Conservation (phyloP, 768 basidiomycete species). For the Leccinum olivaceopallidum region DNA sequence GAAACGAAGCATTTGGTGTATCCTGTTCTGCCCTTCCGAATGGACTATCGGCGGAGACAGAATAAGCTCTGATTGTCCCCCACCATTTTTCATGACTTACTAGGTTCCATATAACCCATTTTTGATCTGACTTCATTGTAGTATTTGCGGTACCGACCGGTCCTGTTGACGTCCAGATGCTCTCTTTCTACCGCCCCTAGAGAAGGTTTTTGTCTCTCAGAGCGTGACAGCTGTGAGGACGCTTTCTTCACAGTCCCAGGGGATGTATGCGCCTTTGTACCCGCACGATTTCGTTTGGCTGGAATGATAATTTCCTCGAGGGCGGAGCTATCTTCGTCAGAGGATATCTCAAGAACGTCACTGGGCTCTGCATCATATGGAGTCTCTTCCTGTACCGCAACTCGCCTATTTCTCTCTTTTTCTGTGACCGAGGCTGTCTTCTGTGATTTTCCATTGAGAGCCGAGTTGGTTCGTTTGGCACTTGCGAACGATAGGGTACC, state of each 20-base stretch:
- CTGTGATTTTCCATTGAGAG: constrained; percentile 20
- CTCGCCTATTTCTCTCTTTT: constrained; percentile 10
- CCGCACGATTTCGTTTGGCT: constrained; percentile 28
- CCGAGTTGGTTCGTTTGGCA: constrained; percentile 44
- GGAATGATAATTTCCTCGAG: constrained; percentile 13
- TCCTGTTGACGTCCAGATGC: constrained; percentile 45
- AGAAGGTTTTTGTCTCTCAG: constrained; percentile 7
- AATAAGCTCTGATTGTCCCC: constrained; percentile 2
- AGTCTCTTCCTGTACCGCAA: not conserved
- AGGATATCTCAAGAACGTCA: constrained; percentile 18
- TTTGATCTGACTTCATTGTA: constrained; percentile 47
- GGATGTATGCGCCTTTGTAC: constrained; percentile 17
- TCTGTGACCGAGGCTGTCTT: constrained; percentile 6
- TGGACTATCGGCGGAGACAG: constrained; percentile 51
- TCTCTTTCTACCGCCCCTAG: constrained; percentile 18
- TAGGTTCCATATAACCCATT: constrained; percentile 57
- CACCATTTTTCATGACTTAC: constrained; percentile 43
- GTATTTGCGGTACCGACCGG: constrained; percentile 52
- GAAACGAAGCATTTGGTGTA: constrained; percentile 74
- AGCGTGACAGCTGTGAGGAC: constrained; percentile 1
- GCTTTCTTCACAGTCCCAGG: constrained; percentile 6
- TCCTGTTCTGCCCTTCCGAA: constrained; percentile 54
- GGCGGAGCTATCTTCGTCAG: constrained; percentile 19
- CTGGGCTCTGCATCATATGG: not conserved
- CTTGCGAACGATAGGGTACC: constrained; percentile 45